Evolutionary conservation across 1,139 yeast species (phyloP), one percentile per base, ranked within the genome.

Genomic region (Casaregolazyma suthepensis): DNA sequence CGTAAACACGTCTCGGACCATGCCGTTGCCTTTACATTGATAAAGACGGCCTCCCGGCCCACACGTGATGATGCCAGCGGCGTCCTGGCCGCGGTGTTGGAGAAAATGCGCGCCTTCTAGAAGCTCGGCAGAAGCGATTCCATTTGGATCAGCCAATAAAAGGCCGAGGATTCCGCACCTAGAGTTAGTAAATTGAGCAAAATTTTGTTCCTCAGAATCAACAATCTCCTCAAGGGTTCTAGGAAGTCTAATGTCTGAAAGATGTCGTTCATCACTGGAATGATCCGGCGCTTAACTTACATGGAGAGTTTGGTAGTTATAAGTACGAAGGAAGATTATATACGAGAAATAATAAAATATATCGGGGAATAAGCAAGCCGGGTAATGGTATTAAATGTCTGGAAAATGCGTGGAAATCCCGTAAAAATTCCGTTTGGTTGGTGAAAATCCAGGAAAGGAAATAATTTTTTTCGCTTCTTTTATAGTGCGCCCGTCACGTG

Each of bases 81-180:
- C 99, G 70, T 93, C 99, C 72, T 93, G 99, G 48, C 99, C 99
- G 67, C 99, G 81, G 69, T 93, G 99, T 69, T 93, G 99, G 59
- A 93, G 76, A 69, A 86, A 93, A 76, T 90, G 83, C 59, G 95
- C 87, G 18, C 96, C 97, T 70, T 93, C 99, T 58, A 89, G 84
- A 53, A 93, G 76, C 67, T 91, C 98, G 9, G 96, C 83, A 19
- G 96, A 94, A 52, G 87, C 97, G 55, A 80, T 78, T 52, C 78
- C 79, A 35, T 76, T 72, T 61, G 83, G 86, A 70, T 90, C 88
- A 13, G 96, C 89, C 58, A 89, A 76, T 48, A 89, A 87, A 54
- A 91, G 78, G 58, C 96, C 99, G 64, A 91, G 75, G 59, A 93
- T 85, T 64, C 99, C 99, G 82, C 99, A 93, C 99, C 66, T 65